Conservation (phyloP, 768 basidiomycete genomes). For the Boletus fagicola region DNA sequence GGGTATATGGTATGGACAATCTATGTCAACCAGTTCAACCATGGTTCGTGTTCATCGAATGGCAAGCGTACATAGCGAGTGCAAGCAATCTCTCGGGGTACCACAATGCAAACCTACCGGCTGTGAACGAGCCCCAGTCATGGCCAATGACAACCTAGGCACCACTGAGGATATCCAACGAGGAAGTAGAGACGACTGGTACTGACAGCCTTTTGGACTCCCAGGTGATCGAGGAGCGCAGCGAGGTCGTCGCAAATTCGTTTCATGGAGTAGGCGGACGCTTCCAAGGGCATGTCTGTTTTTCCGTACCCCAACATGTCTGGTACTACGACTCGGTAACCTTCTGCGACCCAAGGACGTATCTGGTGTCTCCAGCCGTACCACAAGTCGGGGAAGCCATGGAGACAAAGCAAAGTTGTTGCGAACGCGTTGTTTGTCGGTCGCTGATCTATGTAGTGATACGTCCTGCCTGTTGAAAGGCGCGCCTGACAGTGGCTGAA, state of each 20-base stretch:
- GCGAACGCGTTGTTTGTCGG: slow-evolving; percentile 40
- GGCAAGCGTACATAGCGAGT: slow-evolving; percentile 53
- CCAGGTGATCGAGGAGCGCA: slow-evolving; percentile 60
- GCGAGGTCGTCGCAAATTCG: slow-evolving; percentile 60
- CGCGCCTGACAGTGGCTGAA: slow-evolving; percentile 44
- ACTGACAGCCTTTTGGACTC: slow-evolving; percentile 53
- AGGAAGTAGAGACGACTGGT: neutral
- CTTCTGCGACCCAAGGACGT: slow-evolving; percentile 59
- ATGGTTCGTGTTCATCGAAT: neutral
- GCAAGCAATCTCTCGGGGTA: slow-evolving; percentile 60
- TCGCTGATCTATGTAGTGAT: slow-evolving; percentile 73
- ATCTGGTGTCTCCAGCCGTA: slow-evolving; percentile 80
- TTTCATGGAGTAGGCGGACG: slow-evolving; percentile 58
- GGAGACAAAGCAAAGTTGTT: slow-evolving; percentile 65
- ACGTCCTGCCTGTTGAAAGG: slow-evolving; percentile 59
- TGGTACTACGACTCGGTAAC: slow-evolving; percentile 59
- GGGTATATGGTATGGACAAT: slow-evolving; percentile 64
- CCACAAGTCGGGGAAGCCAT: slow-evolving; percentile 76
- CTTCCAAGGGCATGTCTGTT: slow-evolving; percentile 57
- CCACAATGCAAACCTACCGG: slow-evolving; percentile 69
- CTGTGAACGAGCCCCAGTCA: slow-evolving; percentile 75
- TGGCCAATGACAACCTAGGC: slow-evolving; percentile 66
- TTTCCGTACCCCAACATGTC: slow-evolving; percentile 59
- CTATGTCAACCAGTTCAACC: slow-evolving; percentile 35
- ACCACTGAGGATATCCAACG: neutral